A percentile compares a stretch with the other conserved stretches of the same genome.
Evolutionary conservation across 164 flowering plant genomes (phyloP).

Genomic region (Liriodendron chinense): DNA sequence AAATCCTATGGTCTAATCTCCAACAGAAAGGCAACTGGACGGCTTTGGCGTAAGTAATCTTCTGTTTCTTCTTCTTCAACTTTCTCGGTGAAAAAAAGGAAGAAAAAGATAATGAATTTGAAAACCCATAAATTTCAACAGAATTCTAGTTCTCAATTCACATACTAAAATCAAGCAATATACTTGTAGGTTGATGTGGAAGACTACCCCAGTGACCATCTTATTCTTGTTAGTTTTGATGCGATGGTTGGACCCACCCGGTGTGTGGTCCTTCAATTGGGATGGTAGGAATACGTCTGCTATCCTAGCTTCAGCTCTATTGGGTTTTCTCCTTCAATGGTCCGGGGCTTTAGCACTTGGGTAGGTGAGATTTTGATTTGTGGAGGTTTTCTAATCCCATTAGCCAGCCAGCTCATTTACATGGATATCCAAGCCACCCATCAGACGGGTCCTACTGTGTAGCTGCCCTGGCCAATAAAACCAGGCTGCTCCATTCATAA

Average conservation of each 20-base stretch:
- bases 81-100: background rate
- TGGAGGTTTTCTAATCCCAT: background rate
- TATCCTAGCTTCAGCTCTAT: conserved; percentile 54
- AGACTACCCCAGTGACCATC: conserved; percentile 76
- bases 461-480: background rate
- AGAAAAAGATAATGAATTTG: background rate
- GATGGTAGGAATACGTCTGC: conserved; percentile 47
- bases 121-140: background rate
- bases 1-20: conserved; percentile 79
- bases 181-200: conserved; percentile 81
- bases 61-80: background rate
- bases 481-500: background rate
- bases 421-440: background rate
- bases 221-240: conserved; percentile 70
- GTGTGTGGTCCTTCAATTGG: conserved; percentile 67
- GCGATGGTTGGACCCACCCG: conserved; percentile 92
- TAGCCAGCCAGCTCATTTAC: background rate
- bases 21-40: conserved; percentile 86
- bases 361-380: conserved; percentile 30
- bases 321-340: conserved; percentile 85
- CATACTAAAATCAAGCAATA: background rate
- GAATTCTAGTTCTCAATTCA: background rate
- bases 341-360: conserved; percentile 94
- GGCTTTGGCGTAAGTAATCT: conserved; percentile 62
- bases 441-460: background rate